Percentiles rank a stretch among this genome's conserved stretches.
phyloP scores from a whole-genome alignment of 2,329 filamentous ascomycete genomes.

The Ophidiomyces ophidiicola region DNA sequence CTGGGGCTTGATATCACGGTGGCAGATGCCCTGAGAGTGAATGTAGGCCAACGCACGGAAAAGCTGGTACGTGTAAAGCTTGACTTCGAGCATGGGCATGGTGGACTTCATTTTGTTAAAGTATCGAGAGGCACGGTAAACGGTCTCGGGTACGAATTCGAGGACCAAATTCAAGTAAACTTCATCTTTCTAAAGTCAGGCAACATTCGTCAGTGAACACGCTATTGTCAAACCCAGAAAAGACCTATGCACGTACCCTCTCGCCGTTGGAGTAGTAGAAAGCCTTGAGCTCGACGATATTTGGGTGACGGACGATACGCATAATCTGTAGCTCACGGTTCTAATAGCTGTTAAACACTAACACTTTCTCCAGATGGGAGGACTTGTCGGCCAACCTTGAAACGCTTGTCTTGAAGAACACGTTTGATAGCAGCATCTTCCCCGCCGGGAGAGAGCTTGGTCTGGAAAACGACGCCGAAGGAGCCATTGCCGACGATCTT shows the following conservation, averaged over 20 bases:
- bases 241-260: slow-evolving; percentile 51
- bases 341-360: slow-evolving; percentile 37
- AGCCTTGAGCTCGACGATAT: slow-evolving; percentile 96
- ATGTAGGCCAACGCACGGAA: slow-evolving; percentile 98
- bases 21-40: slow-evolving; percentile 97
- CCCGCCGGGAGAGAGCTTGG: slow-evolving; percentile 91
- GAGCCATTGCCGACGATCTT: slow-evolving; percentile 99
- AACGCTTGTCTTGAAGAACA: slow-evolving; percentile 96
- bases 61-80: slow-evolving; percentile 98
- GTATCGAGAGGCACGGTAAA: slow-evolving; percentile 93
- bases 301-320: slow-evolving; percentile 96
- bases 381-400: slow-evolving; percentile 66
- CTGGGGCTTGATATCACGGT: slow-evolving; percentile 97
- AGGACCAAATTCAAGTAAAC: slow-evolving; percentile 97
- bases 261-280: slow-evolving; percentile 99
- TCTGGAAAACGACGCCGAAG: slow-evolving; percentile 98
- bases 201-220: not conserved
- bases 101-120: slow-evolving; percentile 99
- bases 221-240: too few relatives aligned
- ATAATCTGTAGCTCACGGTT: slow-evolving; percentile 99
- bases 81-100: slow-evolving; percentile 97
- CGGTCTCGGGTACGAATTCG: slow-evolving; percentile 95
- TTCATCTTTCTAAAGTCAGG: slow-evolving; percentile 68
- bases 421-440: slow-evolving; percentile 99
- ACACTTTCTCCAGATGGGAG: not conserved